These are phyloP conservation scores for Rhodotorula paludigena DNA, from an alignment of 768 basidiomycete genomes.

Conservation along the genomic window DNA sequence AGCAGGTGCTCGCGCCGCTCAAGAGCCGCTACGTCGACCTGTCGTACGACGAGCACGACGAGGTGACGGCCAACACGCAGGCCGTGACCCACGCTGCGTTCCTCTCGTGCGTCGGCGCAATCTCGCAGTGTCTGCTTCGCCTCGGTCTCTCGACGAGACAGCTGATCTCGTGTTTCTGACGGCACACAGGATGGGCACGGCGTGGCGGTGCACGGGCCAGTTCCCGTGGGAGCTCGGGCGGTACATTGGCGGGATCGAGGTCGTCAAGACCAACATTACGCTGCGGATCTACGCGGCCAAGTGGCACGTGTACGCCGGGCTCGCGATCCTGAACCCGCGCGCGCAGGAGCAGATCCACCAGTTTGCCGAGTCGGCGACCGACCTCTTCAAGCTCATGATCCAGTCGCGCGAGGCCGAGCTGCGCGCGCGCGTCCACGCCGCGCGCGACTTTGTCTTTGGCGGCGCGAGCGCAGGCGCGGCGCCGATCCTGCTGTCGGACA, in stretches of 20 bases:
- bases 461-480: conserved; percentile 34
- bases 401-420: conserved; percentile 57
- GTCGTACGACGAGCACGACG: conserved; percentile 93
- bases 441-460: conserved; percentile 70
- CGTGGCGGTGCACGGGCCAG: conserved; percentile 68
- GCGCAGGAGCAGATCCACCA: conserved; percentile 85
- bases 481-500: conserved; percentile 77
- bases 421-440: conserved; percentile 66
- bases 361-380: conserved; percentile 75
- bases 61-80: conserved; percentile 95
- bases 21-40: conserved; percentile 82
- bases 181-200: conserved; percentile 85
- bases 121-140: background rate
- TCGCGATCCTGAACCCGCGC: conserved; percentile 93
- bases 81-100: conserved; percentile 98
- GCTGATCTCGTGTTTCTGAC: too few species aligned
- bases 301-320: conserved; percentile 98
- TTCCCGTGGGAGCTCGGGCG: conserved; percentile 93
- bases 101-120: conserved; percentile 71
- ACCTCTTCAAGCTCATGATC: conserved; percentile 95
- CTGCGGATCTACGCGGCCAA: conserved; percentile 94
- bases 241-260: conserved; percentile 95
- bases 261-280: conserved; percentile 93
- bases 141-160: too few species aligned
- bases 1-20: conserved; percentile 72